Base-by-base conservation (phyloP, 2,329 filamentous ascomycete genomes). In the Coniochaeta sp. region DNA sequence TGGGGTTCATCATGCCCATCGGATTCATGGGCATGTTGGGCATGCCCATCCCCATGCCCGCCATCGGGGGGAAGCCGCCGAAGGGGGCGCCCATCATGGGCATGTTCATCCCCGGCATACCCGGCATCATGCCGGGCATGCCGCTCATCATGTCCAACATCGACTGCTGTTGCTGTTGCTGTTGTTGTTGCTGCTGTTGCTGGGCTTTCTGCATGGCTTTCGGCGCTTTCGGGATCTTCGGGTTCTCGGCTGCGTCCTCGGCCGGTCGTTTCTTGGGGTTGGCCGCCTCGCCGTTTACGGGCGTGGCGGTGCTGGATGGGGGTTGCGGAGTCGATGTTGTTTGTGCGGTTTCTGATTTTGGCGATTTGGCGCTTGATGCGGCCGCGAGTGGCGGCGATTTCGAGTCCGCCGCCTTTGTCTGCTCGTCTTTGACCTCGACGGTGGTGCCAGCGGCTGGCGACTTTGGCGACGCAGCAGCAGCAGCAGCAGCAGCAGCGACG, bases 181-280 rank as follows among this genome's bases (percentile, higher is more conserved):
- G 75, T 60, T 81, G 79, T 42, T 71, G 71, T 59, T 73, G 75
- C 67, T 78, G 78, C 69, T 72, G 75, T 60, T 81, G 79, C 57
- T 81, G 81, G 70, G 74, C 75, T 68, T 75, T 74, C 65, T 77
- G 83, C 85, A 86, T 89, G 40, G 82, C 85, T 70, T 85, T 86
- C 2, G 85, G 86, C 0, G 79, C 85, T 66, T 87, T 88, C 54
- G 85, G 83, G 44, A 87, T 83, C 69, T 83, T 84, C 44, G 83
- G 82, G 65, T 88, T 87, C 66, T 87, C 84, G 7, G 82, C 75
- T 34, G 80, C 80, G 58, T 92, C 88, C 38, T 93, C 91, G 16
- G 92, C 91, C 12, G 89, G 83, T 24, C 95, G 86, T 77, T 98
- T 99, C 76, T 90, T 95, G 28, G 84, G 77, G 60, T 90, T 95